Conservation (phyloP, 169 alveolate genomes). For the Prorocentrum cordatum region DNA sequence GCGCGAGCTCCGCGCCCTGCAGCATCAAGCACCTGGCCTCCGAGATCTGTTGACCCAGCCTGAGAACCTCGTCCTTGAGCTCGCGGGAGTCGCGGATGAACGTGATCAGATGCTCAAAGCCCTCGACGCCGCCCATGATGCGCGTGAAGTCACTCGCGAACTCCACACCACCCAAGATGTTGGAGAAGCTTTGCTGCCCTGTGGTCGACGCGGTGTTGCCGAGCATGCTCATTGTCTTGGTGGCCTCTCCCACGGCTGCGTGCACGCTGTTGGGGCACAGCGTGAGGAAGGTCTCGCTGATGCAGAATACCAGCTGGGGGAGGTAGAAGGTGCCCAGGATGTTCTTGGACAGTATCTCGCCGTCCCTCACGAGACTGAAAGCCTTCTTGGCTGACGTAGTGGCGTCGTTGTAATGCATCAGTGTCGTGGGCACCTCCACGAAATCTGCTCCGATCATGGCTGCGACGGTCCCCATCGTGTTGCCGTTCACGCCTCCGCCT, state of each 20-base stretch:
- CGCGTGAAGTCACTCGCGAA: conserved; percentile 62
- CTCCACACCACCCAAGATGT: conserved; percentile 63
- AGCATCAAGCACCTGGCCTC: too few species aligned
- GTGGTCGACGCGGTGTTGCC: conserved; percentile 29
- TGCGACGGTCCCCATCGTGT: conserved; percentile 49
- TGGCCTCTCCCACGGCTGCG: conserved; percentile 62
- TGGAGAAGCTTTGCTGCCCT: conserved; percentile 35
- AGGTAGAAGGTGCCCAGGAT: conserved; percentile 40
- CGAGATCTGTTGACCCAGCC: too few species aligned
- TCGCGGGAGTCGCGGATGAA: conserved; percentile 12
- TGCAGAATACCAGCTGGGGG: conserved; percentile 67
- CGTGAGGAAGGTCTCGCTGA: conserved; percentile 58
- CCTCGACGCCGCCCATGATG: conserved; percentile 39
- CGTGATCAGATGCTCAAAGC: conserved; percentile 36
- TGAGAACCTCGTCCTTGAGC: conserved; percentile 27
- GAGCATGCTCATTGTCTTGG: conserved; percentile 65
- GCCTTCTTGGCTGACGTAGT: conserved; percentile 61
- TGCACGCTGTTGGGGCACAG: conserved; percentile 48
- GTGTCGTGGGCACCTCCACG: conserved; percentile 46
- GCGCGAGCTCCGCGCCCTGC: too few species aligned
- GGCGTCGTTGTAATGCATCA: conserved; percentile 68
- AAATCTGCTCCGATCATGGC: conserved; percentile 50
- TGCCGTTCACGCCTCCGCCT: conserved; percentile 64
- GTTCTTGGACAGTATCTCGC: conserved; percentile 50
- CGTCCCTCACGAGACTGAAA: conserved; percentile 26